Evolutionary conservation across 2,329 filamentous ascomycete genomes (phyloP).

Genomic region (Achaetomium macrosporum): DNA sequence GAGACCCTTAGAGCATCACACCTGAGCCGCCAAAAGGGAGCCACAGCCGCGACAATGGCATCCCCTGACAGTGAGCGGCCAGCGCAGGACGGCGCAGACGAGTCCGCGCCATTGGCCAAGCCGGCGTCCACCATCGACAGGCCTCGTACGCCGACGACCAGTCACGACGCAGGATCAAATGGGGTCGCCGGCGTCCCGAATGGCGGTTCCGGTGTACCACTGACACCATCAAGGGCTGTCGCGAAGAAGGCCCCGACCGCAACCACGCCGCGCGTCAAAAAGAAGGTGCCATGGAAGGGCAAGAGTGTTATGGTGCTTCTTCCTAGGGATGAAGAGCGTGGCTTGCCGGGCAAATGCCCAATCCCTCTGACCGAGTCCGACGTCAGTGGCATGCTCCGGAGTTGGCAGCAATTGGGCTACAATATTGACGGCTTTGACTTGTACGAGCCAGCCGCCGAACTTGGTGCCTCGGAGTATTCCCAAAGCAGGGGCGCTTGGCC

Average conservation of each 20-base stretch:
- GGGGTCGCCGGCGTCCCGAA: constrained; percentile 22
- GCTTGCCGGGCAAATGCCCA: constrained; percentile 48
- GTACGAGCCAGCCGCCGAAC: constrained; percentile 39
- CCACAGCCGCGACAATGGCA: constrained; percentile 24
- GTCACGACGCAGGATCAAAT: constrained; percentile 29
- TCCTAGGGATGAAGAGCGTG: constrained; percentile 61
- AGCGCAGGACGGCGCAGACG: constrained; percentile 13
- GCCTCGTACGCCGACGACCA: constrained; percentile 30
- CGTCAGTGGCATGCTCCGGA: constrained; percentile 55
- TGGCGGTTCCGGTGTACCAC: constrained; percentile 13
- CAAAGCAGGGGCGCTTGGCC: constrained; percentile 69
- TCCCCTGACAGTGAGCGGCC: constrained; percentile 20
- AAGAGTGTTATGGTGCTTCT: constrained; percentile 68
- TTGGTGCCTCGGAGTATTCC: constrained; percentile 39
- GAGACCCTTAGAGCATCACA: constrained; percentile 47
- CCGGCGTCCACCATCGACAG: constrained; percentile 14
- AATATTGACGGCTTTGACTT: constrained; percentile 63
- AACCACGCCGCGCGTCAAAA: constrained; percentile 55
- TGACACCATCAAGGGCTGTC: constrained; percentile 27
- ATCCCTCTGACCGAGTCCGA: constrained; percentile 51
- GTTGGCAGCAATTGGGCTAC: constrained; percentile 66
- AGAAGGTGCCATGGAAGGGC: constrained; percentile 68
- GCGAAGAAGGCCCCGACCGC: constrained; percentile 34
- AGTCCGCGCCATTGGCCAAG: constrained; percentile 12
- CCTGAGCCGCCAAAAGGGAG: constrained; percentile 21